Evolutionary conservation across 331 rosid species (phyloP).

Genomic region (Pyracantha coccinea): DNA sequence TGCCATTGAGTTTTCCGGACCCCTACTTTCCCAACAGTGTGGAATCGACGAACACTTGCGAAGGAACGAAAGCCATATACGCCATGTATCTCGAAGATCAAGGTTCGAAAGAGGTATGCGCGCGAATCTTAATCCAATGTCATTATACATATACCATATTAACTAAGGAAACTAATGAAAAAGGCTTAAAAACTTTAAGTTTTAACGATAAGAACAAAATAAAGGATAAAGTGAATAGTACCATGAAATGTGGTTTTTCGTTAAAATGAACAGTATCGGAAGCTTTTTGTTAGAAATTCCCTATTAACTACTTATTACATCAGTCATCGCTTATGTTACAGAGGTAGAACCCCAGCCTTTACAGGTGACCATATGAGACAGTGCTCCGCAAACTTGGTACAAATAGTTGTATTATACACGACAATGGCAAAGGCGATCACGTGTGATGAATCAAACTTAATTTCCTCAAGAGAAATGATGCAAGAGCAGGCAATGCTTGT

Average conservation of each 20-base stretch:
- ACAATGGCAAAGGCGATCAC: too few relatives aligned
- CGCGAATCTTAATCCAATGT: neutral
- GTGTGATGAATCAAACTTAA: neutral
- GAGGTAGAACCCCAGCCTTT: neutral
- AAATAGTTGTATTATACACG: neutral
- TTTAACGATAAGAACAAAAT: too few relatives aligned
- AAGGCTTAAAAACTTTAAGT: too few relatives aligned
- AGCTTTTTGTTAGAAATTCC: too few relatives aligned
- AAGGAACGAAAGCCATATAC: conserved; percentile 46
- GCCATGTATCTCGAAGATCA: conserved; percentile 50
- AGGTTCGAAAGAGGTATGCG: conserved; percentile 80
- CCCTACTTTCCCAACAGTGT: conserved; percentile 25
- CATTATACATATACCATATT: neutral
- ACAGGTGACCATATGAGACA: neutral
- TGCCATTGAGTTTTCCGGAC: conserved; percentile 38
- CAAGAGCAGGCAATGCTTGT: neutral
- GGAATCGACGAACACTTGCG: conserved; percentile 38
- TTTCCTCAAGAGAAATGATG: neutral
- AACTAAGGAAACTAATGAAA: too few relatives aligned
- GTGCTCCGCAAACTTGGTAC: neutral
- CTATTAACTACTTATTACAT: neutral
- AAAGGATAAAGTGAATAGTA: too few relatives aligned
- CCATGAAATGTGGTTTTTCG: too few relatives aligned
- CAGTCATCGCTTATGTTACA: neutral
- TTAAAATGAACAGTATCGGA: too few relatives aligned